Evolutionary conservation across 768 basidiomycete genomes (phyloP), one percentile per base, ranked within the genome.

Genomic region (Leccinum imitatum): DNA sequence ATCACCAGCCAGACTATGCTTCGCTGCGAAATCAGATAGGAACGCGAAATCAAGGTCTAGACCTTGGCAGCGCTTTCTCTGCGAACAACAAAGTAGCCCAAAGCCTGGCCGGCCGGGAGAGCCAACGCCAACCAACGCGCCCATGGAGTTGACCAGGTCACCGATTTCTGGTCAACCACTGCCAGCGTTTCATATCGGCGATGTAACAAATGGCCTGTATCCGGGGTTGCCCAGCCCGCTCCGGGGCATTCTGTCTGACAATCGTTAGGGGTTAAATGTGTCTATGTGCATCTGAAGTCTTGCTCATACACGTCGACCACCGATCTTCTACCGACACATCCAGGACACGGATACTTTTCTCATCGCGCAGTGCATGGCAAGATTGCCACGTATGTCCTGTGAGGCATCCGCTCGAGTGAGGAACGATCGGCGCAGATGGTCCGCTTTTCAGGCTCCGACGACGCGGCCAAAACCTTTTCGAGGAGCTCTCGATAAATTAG

Each of bases 291-390:
- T 53, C 14, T 15, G 27, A 39, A n/a, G 47, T 11, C 55, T 6
- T 9, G 52, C n/a, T 27, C 48, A 50, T 19, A 25, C 3, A 21
- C 23, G 4, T 9, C 39, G 52, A 56, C 21, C 48, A 41, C 39
- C 3, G 13, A 41, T 51, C 27, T 35, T 39, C 39, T 25, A 35
- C 9, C 3, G 2, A 52, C 41, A 10, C 37, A n/a, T 46, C 56
- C 13, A 37, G 2, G 21, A 10, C 44, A 65, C 57, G 61, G 50
- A 57, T 13, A 21, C 56, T 30, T 63, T 65, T 60, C 50, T 59
- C 46, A 48, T 66, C 33, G 58, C 56, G 8, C 57, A 57, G 13
- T 63, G 61, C 53, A 66, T 66, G 52, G 58, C 41, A 17, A 63
- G 58, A 39, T 50, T 66, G 21, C 64, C 53, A 19, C 33, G 6